Evolutionary conservation across 2,329 filamentous ascomycete species (phyloP).

Genomic region (Phialocephala subalpina): DNA sequence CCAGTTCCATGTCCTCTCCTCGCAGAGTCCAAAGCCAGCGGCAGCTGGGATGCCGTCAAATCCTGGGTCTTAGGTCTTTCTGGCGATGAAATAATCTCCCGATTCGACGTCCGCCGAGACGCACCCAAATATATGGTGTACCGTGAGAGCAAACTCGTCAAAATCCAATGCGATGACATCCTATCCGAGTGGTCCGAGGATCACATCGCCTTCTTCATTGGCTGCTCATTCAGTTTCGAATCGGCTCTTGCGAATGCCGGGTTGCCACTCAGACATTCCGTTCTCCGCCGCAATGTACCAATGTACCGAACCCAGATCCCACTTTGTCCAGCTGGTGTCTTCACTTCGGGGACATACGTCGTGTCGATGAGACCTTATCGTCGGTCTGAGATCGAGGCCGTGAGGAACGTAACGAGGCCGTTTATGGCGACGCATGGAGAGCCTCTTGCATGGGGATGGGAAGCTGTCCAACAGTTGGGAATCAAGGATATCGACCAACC

Average conservation of each 20-base stretch:
- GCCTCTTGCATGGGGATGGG: conserved; percentile 71
- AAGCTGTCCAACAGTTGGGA: conserved; percentile 58
- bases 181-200: conserved; percentile 60
- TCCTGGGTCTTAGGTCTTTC: conserved; percentile 46
- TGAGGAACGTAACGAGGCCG: conserved; percentile 61
- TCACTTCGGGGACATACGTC: conserved; percentile 61
- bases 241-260: conserved; percentile 59
- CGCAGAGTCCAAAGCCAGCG: conserved; percentile 56
- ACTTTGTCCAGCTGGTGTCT: conserved; percentile 64
- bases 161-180: conserved; percentile 52
- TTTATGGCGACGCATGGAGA: conserved; percentile 69
- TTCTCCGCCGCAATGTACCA: conserved; percentile 58
- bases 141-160: conserved; percentile 52
- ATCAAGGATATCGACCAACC: conserved; percentile 60
- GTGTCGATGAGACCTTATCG: conserved; percentile 71
- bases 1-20: conserved; percentile 69
- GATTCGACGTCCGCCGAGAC: conserved; percentile 65
- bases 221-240: conserved; percentile 72
- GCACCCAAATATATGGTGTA: conserved; percentile 67
- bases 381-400: conserved; percentile 55
- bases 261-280: conserved; percentile 59
- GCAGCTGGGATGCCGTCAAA: conserved; percentile 51
- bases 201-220: conserved; percentile 69
- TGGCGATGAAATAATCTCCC: conserved; percentile 45
- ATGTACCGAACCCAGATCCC: conserved; percentile 69